Evolutionary conservation across 768 basidiomycete species (phyloP).

Genomic region (Sporobolomyces phaffii): DNA sequence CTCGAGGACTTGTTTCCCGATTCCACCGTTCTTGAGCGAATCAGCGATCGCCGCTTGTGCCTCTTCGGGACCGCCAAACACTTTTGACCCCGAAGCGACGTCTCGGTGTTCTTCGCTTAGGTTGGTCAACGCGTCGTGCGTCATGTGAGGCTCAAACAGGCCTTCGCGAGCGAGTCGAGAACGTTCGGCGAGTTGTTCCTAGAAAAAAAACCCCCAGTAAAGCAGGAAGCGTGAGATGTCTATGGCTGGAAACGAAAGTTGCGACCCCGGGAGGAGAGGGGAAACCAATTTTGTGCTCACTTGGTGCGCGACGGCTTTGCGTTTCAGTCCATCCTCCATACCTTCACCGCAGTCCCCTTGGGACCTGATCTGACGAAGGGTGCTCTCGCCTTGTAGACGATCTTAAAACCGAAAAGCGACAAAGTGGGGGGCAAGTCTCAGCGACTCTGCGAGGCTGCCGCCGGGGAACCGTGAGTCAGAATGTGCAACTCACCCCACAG

Average conservation of each 20-base stretch:
- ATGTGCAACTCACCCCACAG: conserved; percentile 1
- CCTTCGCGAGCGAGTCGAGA: conserved; percentile 11
- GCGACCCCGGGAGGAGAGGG: neutral
- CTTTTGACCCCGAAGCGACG: conserved; percentile 12
- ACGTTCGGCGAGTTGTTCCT: conserved; percentile 21
- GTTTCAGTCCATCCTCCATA: neutral
- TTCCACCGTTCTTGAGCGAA: neutral
- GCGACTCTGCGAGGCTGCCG: too few species aligned
- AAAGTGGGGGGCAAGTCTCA: neutral
- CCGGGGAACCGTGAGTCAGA: too few species aligned
- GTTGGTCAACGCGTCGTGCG: conserved; percentile 15
- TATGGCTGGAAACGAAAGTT: too few species aligned
- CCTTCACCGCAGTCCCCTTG: conserved; percentile 16
- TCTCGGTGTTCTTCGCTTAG: conserved; percentile 8
- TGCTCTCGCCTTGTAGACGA: conserved; percentile 9
- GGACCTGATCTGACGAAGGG: neutral
- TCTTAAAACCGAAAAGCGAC: neutral
- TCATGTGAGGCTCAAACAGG: conserved; percentile 13
- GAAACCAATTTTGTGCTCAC: neutral
- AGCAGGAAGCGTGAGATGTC: too few species aligned
- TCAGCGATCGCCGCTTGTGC: neutral
- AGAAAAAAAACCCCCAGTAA: too few species aligned
- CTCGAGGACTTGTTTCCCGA: conserved; percentile 2
- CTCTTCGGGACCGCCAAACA: conserved; percentile 2
- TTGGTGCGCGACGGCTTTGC: conserved; percentile 10